phyloP scores from a whole-genome alignment of 2,329 filamentous ascomycete species.

The Aphanoascus verrucosus region DNA sequence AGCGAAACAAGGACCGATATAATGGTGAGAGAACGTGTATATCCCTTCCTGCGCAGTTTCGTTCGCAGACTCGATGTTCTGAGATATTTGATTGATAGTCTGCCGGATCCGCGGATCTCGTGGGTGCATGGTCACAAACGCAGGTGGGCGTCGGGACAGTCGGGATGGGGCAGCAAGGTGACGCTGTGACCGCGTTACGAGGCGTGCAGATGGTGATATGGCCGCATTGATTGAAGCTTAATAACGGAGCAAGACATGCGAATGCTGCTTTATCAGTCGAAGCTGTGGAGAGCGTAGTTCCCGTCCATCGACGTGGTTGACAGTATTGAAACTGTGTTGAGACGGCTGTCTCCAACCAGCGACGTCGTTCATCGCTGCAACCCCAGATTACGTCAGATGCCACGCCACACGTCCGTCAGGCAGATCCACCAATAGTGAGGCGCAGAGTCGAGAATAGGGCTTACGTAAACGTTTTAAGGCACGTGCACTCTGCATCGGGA shows the following conservation, averaged over 20 bases:
- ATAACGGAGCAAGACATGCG: neutral
- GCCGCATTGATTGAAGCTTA: constrained; percentile 1
- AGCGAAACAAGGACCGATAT: constrained; percentile 69
- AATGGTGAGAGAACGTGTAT: constrained; percentile 78
- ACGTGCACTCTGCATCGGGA: neutral
- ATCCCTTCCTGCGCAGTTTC: constrained; percentile 85
- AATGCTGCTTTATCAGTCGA: neutral
- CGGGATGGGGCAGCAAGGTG: neutral
- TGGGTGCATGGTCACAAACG: constrained; percentile 46
- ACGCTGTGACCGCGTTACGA: constrained; percentile 5
- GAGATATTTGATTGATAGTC: constrained; percentile 83
- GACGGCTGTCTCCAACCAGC: constrained; percentile 16
- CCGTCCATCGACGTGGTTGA: neutral
- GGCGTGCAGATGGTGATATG: neutral
- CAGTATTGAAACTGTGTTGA: neutral
- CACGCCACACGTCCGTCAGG: neutral
- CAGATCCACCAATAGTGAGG: neutral
- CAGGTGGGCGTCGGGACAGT: neutral
- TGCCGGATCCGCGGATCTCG: constrained; percentile 80
- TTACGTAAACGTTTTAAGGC: neutral
- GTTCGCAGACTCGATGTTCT: constrained; percentile 81
- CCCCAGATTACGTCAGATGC: constrained; percentile 5
- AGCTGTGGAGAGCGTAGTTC: neutral
- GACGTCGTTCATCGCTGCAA: neutral
- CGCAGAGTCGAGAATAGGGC: neutral